A percentile compares a stretch with the other conserved stretches of the same genome.
Evolutionary conservation across 768 basidiomycete genomes (phyloP).

Genomic region (Nevesoporus exiguus): DNA sequence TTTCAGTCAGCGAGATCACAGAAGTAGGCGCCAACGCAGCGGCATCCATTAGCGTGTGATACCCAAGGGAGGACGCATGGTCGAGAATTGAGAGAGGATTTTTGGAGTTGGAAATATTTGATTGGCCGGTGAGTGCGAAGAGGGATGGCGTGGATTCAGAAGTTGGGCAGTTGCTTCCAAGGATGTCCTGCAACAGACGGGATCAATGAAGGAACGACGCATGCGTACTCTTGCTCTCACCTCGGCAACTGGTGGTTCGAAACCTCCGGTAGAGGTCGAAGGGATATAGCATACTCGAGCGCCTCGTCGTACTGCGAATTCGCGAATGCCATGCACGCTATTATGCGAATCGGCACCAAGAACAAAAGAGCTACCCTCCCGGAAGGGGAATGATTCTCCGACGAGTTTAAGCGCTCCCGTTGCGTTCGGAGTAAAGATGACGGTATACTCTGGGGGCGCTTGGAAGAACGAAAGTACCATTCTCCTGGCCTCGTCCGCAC

Average conservation of each 20-base stretch:
- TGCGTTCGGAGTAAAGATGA: conserved; percentile 80
- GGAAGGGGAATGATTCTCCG: conserved; percentile 77
- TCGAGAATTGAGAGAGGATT: conserved; percentile 59
- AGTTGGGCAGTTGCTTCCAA: conserved; percentile 46
- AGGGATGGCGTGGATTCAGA: conserved; percentile 46
- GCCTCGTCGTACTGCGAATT: conserved; percentile 58
- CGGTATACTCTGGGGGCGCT: conserved; percentile 72
- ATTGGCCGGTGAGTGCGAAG: conserved; percentile 76
- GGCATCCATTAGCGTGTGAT: conserved; percentile 71
- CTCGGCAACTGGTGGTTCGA: conserved; percentile 56
- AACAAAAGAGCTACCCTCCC: conserved; percentile 53
- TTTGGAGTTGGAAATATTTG: conserved; percentile 79
- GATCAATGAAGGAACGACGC: conserved; percentile 10
- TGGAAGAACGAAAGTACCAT: conserved; percentile 75
- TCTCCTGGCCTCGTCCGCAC: conserved; percentile 64
- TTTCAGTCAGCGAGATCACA: conserved; percentile 57
- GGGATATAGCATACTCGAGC: conserved; percentile 62
- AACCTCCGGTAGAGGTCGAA: conserved; percentile 67
- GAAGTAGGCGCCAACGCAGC: conserved; percentile 78
- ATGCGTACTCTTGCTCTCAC: conserved; percentile 37
- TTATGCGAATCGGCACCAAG: conserved; percentile 80
- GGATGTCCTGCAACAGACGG: conserved; percentile 43
- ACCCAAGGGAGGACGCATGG: conserved; percentile 66
- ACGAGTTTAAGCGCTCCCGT: conserved; percentile 77
- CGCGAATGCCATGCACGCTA: conserved; percentile 77